Percentiles rank a stretch among this genome's conserved stretches.
phyloP scores from a whole-genome alignment of 257 asterid genomes.

The Solanum sejunctum region DNA sequence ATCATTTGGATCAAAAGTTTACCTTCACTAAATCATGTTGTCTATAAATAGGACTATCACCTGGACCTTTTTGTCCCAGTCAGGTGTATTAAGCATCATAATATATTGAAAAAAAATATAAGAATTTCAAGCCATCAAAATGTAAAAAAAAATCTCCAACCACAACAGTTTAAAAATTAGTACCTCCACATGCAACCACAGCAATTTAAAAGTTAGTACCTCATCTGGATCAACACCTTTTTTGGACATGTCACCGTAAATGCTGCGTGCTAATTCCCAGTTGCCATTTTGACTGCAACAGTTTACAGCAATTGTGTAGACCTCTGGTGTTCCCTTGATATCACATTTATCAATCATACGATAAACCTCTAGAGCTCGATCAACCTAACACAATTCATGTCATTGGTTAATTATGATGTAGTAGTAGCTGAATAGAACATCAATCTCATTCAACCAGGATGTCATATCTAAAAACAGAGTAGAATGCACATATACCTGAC shows the following conservation, averaged over 20 bases:
- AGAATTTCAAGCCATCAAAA: not conserved
- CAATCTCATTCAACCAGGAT: not conserved
- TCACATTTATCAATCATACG: slow-evolving; percentile 61
- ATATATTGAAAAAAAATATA: not conserved
- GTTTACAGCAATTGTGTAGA: slow-evolving; percentile 91
- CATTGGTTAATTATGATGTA: slow-evolving; percentile 2
- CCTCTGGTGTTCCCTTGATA: slow-evolving; percentile 87
- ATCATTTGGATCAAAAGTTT: not conserved
- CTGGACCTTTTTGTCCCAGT: not conserved
- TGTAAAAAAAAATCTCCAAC: not conserved
- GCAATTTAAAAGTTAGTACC: slow-evolving; percentile 32
- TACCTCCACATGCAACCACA: slow-evolving; percentile 34
- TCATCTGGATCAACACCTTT: slow-evolving; percentile 88
- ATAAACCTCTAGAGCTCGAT: slow-evolving; percentile 80
- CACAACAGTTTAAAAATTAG: not conserved
- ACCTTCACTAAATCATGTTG: not conserved
- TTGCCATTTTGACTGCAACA: slow-evolving; percentile 87
- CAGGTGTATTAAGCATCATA: not conserved
- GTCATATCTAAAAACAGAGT: not conserved
- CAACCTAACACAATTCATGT: slow-evolving; percentile 35
- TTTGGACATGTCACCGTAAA: slow-evolving; percentile 74
- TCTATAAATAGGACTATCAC: not conserved
- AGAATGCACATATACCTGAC: slow-evolving; percentile 46
- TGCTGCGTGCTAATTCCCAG: slow-evolving; percentile 84
- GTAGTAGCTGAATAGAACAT: not conserved